Conservation (phyloP, 2,329 filamentous ascomycete species). For the Fusarium irregulare region DNA sequence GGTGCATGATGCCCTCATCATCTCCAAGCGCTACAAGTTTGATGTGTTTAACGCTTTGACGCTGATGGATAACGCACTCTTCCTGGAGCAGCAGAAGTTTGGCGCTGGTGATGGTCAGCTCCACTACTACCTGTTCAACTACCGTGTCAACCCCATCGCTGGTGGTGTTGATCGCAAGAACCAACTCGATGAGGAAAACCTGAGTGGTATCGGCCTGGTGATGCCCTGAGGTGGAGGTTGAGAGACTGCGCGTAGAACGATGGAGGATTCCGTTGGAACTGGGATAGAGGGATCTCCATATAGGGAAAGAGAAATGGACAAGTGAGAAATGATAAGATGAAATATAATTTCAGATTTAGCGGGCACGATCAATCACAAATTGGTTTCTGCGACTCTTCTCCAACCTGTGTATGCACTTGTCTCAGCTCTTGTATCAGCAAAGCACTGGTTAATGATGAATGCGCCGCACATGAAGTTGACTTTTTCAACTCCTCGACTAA, state of each 20-base stretch:
- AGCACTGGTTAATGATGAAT: neutral
- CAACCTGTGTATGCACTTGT: neutral
- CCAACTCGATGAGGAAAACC: constrained; percentile 77
- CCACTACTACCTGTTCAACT: constrained; percentile 98
- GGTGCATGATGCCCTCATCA: constrained; percentile 85
- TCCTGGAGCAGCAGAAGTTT: constrained; percentile 94
- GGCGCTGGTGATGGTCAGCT: constrained; percentile 93
- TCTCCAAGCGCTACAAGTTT: constrained; percentile 85
- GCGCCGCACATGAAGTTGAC: neutral
- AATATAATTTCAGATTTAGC: constrained; percentile 16
- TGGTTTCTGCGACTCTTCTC: neutral
- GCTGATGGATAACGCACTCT: constrained; percentile 91
- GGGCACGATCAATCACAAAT: constrained; percentile 8
- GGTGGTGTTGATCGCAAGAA: constrained; percentile 88
- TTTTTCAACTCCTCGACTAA: neutral
- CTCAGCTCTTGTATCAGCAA: neutral
- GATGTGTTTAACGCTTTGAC: constrained; percentile 98
- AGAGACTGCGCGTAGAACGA: neutral
- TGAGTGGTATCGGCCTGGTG: constrained; percentile 90
- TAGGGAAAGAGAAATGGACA: constrained; percentile 11
- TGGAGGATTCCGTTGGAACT: neutral
- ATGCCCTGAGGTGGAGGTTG: constrained; percentile 61
- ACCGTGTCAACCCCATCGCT: constrained; percentile 84
- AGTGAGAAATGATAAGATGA: constrained; percentile 20
- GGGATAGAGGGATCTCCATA: constrained; percentile 6